Percentiles rank a stretch among this genome's conserved stretches.
These are phyloP conservation scores for Epichloe gansuensis DNA, from an alignment of 2,329 filamentous ascomycete species.

Conservation along the genomic window DNA sequence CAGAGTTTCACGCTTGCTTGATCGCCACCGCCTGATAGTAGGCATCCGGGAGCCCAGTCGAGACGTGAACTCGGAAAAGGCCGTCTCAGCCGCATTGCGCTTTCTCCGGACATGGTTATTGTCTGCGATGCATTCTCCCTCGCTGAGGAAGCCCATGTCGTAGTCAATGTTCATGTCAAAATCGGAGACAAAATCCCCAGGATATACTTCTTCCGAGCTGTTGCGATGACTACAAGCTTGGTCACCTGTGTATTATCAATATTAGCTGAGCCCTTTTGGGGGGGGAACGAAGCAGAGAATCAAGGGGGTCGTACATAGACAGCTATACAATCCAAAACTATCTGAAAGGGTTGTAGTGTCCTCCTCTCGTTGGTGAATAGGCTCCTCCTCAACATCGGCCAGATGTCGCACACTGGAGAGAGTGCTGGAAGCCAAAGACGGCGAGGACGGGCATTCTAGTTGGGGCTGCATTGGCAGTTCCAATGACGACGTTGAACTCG, in stretches of 20 bases:
- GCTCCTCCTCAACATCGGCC: slow-evolving; percentile 77
- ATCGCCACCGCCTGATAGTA: slow-evolving; percentile 37
- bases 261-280: slow-evolving; percentile 9
- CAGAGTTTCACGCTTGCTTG: slow-evolving; percentile 30
- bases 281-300: too few species aligned
- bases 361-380: slow-evolving; percentile 57
- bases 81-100: slow-evolving; percentile 42
- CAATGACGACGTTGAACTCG: slow-evolving; percentile 69
- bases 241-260: slow-evolving; percentile 35
- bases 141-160: slow-evolving; percentile 53
- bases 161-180: slow-evolving; percentile 48
- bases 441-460: slow-evolving; percentile 11
- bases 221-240: slow-evolving; percentile 46
- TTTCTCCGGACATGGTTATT: slow-evolving; percentile 38
- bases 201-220: slow-evolving; percentile 26
- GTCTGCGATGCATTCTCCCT: slow-evolving; percentile 40
- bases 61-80: slow-evolving; percentile 48
- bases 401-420: slow-evolving; percentile 54
- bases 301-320: slow-evolving; percentile 51
- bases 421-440: slow-evolving; percentile 19
- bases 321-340: slow-evolving; percentile 44
- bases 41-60: slow-evolving; percentile 52
- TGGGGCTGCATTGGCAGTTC: slow-evolving; percentile 37
- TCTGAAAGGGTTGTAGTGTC: slow-evolving; percentile 21
- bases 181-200: slow-evolving; percentile 25